Evolutionary conservation across 495 filamentous ascomycete species (phyloP).

Genomic region (Penicillium paradoxum): DNA sequence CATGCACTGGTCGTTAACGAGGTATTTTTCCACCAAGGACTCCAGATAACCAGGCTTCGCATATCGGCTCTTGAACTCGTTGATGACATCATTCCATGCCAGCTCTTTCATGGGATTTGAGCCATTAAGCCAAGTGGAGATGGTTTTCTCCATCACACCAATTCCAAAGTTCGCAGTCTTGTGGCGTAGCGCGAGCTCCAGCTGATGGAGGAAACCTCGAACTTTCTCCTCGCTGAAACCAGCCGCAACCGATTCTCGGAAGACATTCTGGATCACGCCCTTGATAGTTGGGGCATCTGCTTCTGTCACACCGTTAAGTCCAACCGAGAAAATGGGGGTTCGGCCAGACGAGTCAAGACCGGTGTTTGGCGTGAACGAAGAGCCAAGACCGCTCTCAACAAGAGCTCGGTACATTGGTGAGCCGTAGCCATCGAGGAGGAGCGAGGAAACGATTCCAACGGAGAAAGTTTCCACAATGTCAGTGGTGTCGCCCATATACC

Average conservation of each 20-base stretch:
- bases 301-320: conserved; percentile 78
- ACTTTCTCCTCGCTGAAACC: conserved; percentile 88
- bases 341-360: conserved; percentile 77
- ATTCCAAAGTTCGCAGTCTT: conserved; percentile 94
- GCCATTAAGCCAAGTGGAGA: conserved; percentile 91
- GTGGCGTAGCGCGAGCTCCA: conserved; percentile 86
- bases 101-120: conserved; percentile 85
- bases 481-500: conserved; percentile 78
- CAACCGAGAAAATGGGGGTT: conserved; percentile 80
- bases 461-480: conserved; percentile 85
- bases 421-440: conserved; percentile 89
- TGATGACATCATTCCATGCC: conserved; percentile 82
- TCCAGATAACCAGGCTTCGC: conserved; percentile 75
- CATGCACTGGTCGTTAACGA: conserved; percentile 78
- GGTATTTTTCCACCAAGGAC: conserved; percentile 78
- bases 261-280: conserved; percentile 60
- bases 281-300: conserved; percentile 73
- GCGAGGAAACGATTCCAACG: conserved; percentile 68
- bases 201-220: conserved; percentile 86
- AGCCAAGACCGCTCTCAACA: conserved; percentile 85
- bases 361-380: conserved; percentile 90
- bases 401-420: conserved; percentile 89
- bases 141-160: conserved; percentile 78
- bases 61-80: conserved; percentile 69
- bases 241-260: conserved; percentile 57